phyloP scores from a whole-genome alignment of 768 basidiomycete species.

The Podaxis mareebaensis region DNA sequence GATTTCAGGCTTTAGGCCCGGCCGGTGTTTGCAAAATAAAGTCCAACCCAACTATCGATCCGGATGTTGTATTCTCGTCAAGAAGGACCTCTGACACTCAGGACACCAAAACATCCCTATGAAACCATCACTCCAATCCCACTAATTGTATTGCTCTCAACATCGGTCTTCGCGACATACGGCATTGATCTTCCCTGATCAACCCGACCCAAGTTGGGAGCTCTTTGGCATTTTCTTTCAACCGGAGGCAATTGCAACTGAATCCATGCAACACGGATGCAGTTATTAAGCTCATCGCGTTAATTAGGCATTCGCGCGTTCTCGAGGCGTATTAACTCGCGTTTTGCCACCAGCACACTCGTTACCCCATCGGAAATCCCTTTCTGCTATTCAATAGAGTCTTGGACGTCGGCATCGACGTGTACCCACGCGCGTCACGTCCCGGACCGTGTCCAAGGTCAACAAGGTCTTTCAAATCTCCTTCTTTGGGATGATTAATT shows the following conservation, averaged over 20 bases:
- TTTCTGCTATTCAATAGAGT: not conserved
- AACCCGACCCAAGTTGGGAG: not conserved
- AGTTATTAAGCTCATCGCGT: constrained; percentile 3
- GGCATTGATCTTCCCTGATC: not conserved
- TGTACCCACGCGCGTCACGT: constrained; percentile 12
- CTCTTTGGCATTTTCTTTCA: constrained; percentile 17
- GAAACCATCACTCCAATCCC: not conserved
- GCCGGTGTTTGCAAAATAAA: not conserved
- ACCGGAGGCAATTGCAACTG: constrained; percentile 12
- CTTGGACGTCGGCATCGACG: not conserved
- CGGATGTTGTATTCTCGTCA: not conserved
- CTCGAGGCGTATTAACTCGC: not conserved
- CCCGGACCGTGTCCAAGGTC: constrained; percentile 1
- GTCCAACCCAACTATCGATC: not conserved
- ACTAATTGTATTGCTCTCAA: not conserved
- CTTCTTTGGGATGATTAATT: constrained; percentile 15
- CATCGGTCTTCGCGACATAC: not conserved
- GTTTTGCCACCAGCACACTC: not conserved
- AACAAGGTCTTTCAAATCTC: constrained; percentile 7
- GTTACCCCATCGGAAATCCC: not conserved
- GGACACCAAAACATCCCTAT: not conserved
- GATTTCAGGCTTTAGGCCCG: no score
- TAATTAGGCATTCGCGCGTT: constrained; percentile 6
- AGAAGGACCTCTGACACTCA: not conserved
- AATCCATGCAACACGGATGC: constrained; percentile 2